Percentiles rank a stretch among this genome's conserved stretches.
Conservation (phyloP, 305 asterid genomes). For the Fraxinus paxiana region DNA sequence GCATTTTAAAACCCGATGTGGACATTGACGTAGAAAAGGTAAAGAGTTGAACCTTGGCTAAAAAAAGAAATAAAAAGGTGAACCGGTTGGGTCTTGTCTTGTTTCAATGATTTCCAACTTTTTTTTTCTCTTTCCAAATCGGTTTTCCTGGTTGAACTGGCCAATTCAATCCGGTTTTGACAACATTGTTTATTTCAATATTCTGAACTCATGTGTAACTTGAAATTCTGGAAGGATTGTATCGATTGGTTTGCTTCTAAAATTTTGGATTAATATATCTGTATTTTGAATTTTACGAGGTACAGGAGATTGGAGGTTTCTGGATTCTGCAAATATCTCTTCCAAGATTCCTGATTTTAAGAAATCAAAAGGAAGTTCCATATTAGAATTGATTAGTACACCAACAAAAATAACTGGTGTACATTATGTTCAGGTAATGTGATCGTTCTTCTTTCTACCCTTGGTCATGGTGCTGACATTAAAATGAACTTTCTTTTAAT, state of each 20-base stretch:
- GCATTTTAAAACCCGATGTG: not conserved
- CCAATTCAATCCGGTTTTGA: not conserved
- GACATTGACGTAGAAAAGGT: not conserved
- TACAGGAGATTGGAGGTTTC: conserved; percentile 89
- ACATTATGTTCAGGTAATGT: conserved; percentile 90
- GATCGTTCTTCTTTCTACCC: conserved; percentile 10
- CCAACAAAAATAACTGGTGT: conserved; percentile 94
- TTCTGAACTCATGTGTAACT: not conserved
- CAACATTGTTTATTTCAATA: not conserved
- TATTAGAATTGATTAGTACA: conserved; percentile 74
- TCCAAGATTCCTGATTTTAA: conserved; percentile 80
- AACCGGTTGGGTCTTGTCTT: not conserved
- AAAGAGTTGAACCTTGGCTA: not conserved
- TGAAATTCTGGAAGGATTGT: not conserved
- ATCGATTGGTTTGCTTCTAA: conserved; percentile 15
- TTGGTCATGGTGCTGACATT: conserved; percentile 12
- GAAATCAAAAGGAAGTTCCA: conserved; percentile 70
- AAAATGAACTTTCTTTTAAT: not conserved
- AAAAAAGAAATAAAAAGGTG: not conserved
- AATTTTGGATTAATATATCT: not conserved
- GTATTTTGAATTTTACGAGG: conserved; percentile 15
- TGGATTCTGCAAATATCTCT: conserved; percentile 62
- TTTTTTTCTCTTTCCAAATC: not conserved
- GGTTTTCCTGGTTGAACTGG: not conserved
- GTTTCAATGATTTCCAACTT: not conserved